These are phyloP conservation scores for Microdochium bolleyi DNA, from an alignment of 2,329 filamentous ascomycete genomes.

Conservation along the genomic window DNA sequence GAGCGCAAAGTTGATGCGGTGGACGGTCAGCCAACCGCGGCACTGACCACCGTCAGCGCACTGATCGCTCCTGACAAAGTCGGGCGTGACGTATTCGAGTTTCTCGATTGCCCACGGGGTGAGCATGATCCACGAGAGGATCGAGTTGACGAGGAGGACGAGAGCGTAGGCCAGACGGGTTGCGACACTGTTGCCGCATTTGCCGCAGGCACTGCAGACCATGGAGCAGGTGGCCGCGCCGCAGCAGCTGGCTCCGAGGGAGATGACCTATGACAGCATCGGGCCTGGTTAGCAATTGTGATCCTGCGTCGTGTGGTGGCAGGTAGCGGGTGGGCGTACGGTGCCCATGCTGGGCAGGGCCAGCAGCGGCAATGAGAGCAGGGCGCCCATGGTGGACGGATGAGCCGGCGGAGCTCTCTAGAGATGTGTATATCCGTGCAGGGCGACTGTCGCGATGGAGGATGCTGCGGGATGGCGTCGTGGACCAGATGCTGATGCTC, in stretches of 20 bases:
- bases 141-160: conserved; percentile 92
- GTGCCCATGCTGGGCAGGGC: conserved; percentile 80
- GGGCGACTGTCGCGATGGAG: too few species aligned
- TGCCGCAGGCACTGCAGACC: conserved; percentile 90
- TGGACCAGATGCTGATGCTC: too few species aligned
- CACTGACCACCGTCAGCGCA: conserved; percentile 84
- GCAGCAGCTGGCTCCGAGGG: conserved; percentile 83
- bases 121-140: conserved; percentile 97
- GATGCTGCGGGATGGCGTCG: too few species aligned
- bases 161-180: conserved; percentile 95
- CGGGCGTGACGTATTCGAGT: conserved; percentile 80
- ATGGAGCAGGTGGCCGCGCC: conserved; percentile 95
- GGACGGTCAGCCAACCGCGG: conserved; percentile 91
- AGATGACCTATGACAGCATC: conserved; percentile 51
- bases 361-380: conserved; percentile 83
- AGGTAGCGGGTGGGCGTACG: conserved; percentile 44
- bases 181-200: conserved; percentile 94
- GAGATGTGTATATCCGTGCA: too few species aligned
- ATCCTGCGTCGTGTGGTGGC: neutral
- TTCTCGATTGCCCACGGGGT: conserved; percentile 98
- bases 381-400: conserved; percentile 64
- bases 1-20: conserved; percentile 95
- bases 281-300: conserved; percentile 1
- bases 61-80: conserved; percentile 95
- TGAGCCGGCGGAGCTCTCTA: neutral